phyloP scores from a whole-genome alignment of 306 rosid genomes.

The Carpinus fangiana region DNA sequence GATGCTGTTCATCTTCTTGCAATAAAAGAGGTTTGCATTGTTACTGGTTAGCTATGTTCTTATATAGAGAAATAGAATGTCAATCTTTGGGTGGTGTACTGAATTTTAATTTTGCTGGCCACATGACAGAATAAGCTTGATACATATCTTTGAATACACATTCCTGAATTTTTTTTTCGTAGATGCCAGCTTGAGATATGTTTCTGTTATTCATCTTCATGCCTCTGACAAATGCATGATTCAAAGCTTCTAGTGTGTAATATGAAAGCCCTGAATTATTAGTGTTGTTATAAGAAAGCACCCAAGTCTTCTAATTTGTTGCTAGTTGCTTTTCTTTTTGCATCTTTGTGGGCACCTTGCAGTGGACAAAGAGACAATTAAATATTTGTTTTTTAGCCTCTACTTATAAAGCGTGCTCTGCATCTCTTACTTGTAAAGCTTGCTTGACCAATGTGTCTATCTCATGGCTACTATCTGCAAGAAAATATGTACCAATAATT shows the following conservation, averaged over 20 bases:
- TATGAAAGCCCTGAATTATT: not conserved
- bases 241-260: not conserved
- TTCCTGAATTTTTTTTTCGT: not conserved
- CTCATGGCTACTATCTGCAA: not conserved
- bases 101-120: slow-evolving; percentile 14
- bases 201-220: not conserved
- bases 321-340: not conserved
- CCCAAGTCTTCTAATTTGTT: not conserved
- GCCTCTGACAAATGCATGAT: slow-evolving; percentile 5
- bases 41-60: slow-evolving; percentile 1
- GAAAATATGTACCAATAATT: not conserved
- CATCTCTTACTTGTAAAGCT: not conserved
- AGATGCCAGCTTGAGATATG: not conserved
- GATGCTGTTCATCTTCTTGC: slow-evolving; percentile 84
- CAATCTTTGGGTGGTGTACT: not conserved
- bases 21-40: slow-evolving; percentile 74
- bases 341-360: not conserved
- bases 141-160: not conserved
- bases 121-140: not conserved
- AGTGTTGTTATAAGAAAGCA: not conserved
- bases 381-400: not conserved
- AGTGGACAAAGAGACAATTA: not conserved
- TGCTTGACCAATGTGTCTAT: not conserved
- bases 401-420: not conserved
- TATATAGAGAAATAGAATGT: slow-evolving; percentile 5